These are phyloP conservation scores for Salix exigua DNA, from an alignment of 345 rosid genomes.

Conservation along the genomic window DNA sequence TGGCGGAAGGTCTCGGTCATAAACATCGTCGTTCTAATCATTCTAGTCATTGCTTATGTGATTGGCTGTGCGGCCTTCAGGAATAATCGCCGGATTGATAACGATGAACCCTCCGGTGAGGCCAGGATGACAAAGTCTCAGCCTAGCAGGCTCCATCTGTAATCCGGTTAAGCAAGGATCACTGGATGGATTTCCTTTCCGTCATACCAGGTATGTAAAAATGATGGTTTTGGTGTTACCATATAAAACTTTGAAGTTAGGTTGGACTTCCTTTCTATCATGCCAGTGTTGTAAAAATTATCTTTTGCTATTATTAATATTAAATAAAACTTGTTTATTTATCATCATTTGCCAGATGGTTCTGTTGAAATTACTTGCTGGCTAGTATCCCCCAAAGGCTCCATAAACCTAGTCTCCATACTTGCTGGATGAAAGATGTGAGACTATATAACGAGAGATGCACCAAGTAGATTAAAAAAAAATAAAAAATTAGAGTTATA, in stretches of 20 bases:
- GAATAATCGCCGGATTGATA: slow-evolving; percentile 74
- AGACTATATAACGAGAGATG: no score
- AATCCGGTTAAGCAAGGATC: not conserved
- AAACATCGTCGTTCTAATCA: slow-evolving; percentile 69
- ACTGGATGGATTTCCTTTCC: no score
- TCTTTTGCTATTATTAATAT: not conserved
- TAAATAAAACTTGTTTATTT: no score
- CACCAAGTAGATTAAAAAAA: no score
- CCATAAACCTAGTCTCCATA: no score
- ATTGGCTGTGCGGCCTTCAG: slow-evolving; percentile 70
- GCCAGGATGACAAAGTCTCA: slow-evolving; percentile 75
- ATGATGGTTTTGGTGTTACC: not conserved
- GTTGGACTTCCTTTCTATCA: no score
- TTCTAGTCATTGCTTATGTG: slow-evolving; percentile 73
- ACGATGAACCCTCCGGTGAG: slow-evolving; percentile 67
- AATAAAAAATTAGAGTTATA: no score
- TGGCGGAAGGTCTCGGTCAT: slow-evolving; percentile 94
- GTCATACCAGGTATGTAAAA: not conserved
- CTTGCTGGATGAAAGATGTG: no score
- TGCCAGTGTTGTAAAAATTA: not conserved
- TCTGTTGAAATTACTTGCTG: no score
- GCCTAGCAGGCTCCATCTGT: slow-evolving; percentile 43
- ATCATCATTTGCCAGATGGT: no score
- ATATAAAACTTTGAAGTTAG: not conserved
- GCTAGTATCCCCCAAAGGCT: no score